Base-by-base conservation (phyloP, 352 stramenopile species). In the Phytophthora foliorum region DNA sequence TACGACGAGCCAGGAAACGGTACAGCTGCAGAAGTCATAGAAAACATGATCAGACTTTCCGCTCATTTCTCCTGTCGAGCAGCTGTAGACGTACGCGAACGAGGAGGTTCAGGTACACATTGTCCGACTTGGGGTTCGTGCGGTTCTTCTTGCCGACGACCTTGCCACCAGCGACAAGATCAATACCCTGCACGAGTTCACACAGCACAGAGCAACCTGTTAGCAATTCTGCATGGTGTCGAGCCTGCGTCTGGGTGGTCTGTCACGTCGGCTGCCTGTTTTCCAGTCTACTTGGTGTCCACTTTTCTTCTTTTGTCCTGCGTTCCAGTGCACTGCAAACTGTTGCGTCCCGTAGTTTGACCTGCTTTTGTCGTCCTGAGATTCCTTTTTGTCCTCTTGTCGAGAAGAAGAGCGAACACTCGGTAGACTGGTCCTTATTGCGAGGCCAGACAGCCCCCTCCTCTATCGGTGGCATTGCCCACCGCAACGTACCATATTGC, bases 41-140 rank as follows among this genome's bases (percentile, higher is more conserved):
- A 13, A 51, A 25, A 38, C 48, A 29, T 0, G 16, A 14, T 58
- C 31, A 42, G 36, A 19, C 8, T 42, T 14, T n/a, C 36, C 16
- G 34, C 16, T 17, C n/a, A n/a, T n/a, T n/a, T n/a, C n/a, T n/a
- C n/a, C 8, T 13, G 9, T 34, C 0, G 29, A 34, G 29, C 29
- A 34, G 8, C 29, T 34, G 29, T 13, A 46, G 17, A 46, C 39
- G 39, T 46, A 46, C 39, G 72, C 88, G 86, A 73, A 99, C 98
- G 51, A 99, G 94, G 22, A 99, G 93, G 78, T 98, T 98, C 71
- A 98, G 93, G 92, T 99, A 99, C 71, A 98, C 94, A 93, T 99
- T 99, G 62, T 99, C 91, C 58, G 95, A 99, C 93, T 99, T 99
- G 65, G 98, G 95, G 69, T 96, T 97, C 72, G 89, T 98, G 67